Conservation (phyloP, 2,329 filamentous ascomycete species). For the Fusarium compactum region DNA sequence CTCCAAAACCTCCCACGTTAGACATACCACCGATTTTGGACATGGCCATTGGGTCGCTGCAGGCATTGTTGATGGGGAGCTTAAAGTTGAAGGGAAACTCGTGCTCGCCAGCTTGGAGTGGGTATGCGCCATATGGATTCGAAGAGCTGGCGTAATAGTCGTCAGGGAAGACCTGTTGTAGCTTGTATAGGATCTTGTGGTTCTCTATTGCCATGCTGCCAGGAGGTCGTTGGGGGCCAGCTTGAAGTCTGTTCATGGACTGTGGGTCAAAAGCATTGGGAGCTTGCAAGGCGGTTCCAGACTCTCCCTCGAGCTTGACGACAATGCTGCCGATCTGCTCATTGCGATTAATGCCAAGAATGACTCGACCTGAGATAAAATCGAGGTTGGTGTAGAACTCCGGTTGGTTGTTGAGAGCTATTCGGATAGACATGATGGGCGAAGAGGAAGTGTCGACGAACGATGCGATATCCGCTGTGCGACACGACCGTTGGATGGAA, state of each 20-base stretch:
- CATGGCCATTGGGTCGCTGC: constrained; percentile 67
- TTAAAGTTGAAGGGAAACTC: constrained; percentile 85
- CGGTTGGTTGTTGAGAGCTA: constrained; percentile 74
- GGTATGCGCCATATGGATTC: constrained; percentile 62
- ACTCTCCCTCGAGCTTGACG: constrained; percentile 87
- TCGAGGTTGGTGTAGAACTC: constrained; percentile 86
- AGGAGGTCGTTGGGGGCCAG: constrained; percentile 50
- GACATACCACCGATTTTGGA: constrained; percentile 65
- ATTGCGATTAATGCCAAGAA: constrained; percentile 70
- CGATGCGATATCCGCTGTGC: constrained; percentile 1
- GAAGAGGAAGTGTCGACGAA: constrained; percentile 2
- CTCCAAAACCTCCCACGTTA: constrained; percentile 64
- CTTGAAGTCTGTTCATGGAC: constrained; percentile 51
- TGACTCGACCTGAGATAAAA: constrained; percentile 71
- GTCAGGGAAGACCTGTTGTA: constrained; percentile 78
- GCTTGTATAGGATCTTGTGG: constrained; percentile 81
- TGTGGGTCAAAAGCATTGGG: constrained; percentile 60
- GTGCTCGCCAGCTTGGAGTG: constrained; percentile 76
- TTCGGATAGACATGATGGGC: constrained; percentile 72
- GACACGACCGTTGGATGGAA: constrained; percentile 26
- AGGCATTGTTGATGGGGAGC: constrained; percentile 81
- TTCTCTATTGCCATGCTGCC: constrained; percentile 66
- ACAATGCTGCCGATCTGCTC: constrained; percentile 79
- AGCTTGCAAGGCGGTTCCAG: constrained; percentile 72
- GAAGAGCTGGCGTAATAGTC: constrained; percentile 58